Evolutionary conservation across 2,329 filamentous ascomycete species (phyloP), one percentile per base, ranked within the genome.

Genomic region (Exophiala mesophila): DNA sequence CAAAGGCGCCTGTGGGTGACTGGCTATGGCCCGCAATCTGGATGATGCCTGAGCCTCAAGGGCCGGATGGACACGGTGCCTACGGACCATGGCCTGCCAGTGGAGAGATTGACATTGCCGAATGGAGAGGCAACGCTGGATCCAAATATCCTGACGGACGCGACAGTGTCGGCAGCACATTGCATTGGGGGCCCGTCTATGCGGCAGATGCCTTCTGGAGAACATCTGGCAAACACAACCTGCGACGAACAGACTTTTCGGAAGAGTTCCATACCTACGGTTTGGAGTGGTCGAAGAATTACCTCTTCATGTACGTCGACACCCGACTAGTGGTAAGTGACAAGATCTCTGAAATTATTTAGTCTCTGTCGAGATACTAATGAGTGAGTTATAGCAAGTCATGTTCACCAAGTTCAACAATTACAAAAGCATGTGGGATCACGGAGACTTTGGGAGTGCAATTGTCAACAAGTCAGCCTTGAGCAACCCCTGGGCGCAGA

Each of bases 51-150:
- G 63, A 67, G 5, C 16, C 36, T 18, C 13, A 24, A 39, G 18
- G 23, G 23, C 13, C 10, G 15, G 26, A 24, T 21, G 34, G 34
- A 49, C 58, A 68, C 30, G 60, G 59, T 10, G 62, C 60, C 3
- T 77, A 77, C 50, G 73, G 73, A 20, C 50, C 53, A 7, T 77
- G 73, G 73, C 73, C 73, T 5, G 57, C 60, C 18, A 70, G 66
- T 44, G 73, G 73, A 17, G 73, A 77, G 54, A 77, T 77, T 40
- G 73, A 77, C 56, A 71, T 77, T 30, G 63, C 66, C 48, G 72
- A 75, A 57, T 60, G 63, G 21, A 62, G 71, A 20, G 74, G 74
- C 33, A 76, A 77, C 50, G 56, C 59, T 20, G 56, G 57, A 17
- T 53, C 53, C 19, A 69, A 70, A 50, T 41, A 55, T 26, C 56